Base-by-base conservation (phyloP, 257 asterid species). In the Solanum paucissectum region DNA sequence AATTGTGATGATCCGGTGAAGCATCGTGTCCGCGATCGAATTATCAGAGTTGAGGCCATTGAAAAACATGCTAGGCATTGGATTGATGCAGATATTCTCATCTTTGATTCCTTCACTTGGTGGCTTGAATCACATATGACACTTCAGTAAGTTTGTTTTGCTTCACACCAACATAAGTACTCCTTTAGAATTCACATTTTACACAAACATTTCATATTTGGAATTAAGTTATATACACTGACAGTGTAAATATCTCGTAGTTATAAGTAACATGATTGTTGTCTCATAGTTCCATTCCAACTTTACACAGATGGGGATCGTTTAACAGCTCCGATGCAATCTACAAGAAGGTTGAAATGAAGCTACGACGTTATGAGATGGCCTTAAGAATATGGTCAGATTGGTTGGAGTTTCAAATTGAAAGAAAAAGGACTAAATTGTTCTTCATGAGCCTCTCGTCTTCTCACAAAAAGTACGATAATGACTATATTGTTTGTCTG, bases 381-480 rank as follows among this genome's bases (percentile, higher is more conserved):
- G 92, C 93, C 13, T 36, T 93, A 34, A 90, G 88, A n/a, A 92
- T 94, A 9, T 93, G 95, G 95, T 88, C 94, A 20, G 91, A 93
- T 76, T 92, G 95, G 95, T 62, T 93, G 87, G 94, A 91, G 4
- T 64, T 92, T 79, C 90, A 93, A 86, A 74, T 91, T 74, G 88
- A 92, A 34, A 75, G 87, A 81, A 84, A 88, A 23, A 92, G 85
- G 71, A 92, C 95, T 13, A 88, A 77, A 29, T 10, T 93, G 87
- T 93, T 93, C 88, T 93, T 91, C 91, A 91, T 88, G 91, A 91
- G 95, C 90, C 87, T 90, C 42, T 93, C 95, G 4, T 91, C 94
- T 42, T 69, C 64, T 86, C 95, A 91, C 76, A 64, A 49, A 75
- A 20, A 81, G 94, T 93, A 91, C 21, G 88, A 3, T 9, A 4